phyloP scores from a whole-genome alignment of 2,329 filamentous ascomycete genomes.

The Elsinoe perseae region DNA sequence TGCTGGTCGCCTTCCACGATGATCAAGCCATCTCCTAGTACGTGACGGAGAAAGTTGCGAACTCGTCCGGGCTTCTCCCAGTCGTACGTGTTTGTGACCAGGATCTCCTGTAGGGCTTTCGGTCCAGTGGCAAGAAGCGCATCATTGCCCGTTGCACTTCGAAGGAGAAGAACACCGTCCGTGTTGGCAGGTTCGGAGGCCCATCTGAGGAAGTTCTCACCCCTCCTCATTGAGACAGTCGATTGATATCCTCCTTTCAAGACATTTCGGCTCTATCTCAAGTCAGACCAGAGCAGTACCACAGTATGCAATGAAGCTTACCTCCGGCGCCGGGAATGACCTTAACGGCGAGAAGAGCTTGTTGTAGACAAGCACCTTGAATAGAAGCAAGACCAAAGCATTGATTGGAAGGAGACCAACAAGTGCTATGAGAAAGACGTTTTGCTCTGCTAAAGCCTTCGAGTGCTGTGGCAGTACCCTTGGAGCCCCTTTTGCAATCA shows the following conservation, averaged over 20 bases:
- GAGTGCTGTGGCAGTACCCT: background rate
- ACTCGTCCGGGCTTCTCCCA: conserved; percentile 43
- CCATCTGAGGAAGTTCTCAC: conserved; percentile 1
- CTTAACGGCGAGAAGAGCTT: background rate
- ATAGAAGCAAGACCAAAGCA: background rate
- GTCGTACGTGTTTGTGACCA: conserved; percentile 47
- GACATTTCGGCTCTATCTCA: background rate
- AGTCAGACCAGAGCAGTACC: background rate
- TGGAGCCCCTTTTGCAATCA: background rate
- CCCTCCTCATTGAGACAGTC: background rate
- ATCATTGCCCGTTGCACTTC: background rate
- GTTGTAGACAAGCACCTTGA: conserved; percentile 1
- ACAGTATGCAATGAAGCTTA: background rate
- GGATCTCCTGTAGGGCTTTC: conserved; percentile 42
- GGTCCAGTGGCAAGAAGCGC: conserved; percentile 33
- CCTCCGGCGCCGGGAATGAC: background rate
- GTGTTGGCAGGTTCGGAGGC: conserved; percentile 3
- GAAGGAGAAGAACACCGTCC: background rate
- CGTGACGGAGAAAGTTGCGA: conserved; percentile 39
- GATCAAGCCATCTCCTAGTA: conserved; percentile 46
- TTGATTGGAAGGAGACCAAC: background rate
- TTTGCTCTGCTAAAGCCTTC: background rate
- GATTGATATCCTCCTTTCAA: conserved; percentile 1
- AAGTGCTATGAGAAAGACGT: background rate
- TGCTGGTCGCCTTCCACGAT: conserved; percentile 46